Percentiles rank a stretch among this genome's conserved stretches.
phyloP scores from a whole-genome alignment of 306 rosid species.

The Fragaria nilgerrensis region DNA sequence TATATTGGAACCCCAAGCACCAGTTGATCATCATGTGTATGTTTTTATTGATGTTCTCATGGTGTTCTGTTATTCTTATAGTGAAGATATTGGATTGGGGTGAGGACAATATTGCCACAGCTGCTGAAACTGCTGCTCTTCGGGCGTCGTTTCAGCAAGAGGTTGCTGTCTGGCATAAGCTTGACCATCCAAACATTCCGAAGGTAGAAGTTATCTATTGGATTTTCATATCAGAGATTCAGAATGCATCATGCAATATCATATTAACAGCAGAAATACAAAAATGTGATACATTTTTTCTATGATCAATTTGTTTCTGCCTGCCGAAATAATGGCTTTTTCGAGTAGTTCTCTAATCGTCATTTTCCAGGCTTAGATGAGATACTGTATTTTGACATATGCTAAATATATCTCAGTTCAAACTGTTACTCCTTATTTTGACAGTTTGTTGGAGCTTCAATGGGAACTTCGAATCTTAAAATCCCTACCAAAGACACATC shows the following conservation, averaged over 20 bases:
- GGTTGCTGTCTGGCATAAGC: slow-evolving; percentile 61
- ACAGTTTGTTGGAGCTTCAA: slow-evolving; percentile 91
- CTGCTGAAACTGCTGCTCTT: slow-evolving; percentile 42
- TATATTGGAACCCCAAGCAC: not conserved
- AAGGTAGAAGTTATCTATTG: slow-evolving; percentile 34
- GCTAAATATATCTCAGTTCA: not conserved
- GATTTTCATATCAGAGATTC: not conserved
- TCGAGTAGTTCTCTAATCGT: not conserved
- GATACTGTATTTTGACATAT: not conserved
- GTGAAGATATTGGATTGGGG: slow-evolving; percentile 62
- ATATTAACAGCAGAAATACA: not conserved
- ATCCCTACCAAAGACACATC: slow-evolving; percentile 50
- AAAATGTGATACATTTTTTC: not conserved
- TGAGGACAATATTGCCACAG: slow-evolving; percentile 42
- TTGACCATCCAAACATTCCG: slow-evolving; percentile 62
- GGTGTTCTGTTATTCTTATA: slow-evolving; percentile 24
- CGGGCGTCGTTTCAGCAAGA: slow-evolving; percentile 55
- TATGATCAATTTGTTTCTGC: not conserved
- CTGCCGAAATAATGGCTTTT: not conserved
- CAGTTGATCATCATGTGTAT: slow-evolving; percentile 7
- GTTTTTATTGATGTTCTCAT: not conserved
- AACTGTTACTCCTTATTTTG: not conserved
- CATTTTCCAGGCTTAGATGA: not conserved
- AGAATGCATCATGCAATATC: not conserved
- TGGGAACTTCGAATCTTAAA: slow-evolving; percentile 81